Evolutionary conservation across 805 yeast genomes (phyloP).

Genomic region (Priceomyces haplophilus): DNA sequence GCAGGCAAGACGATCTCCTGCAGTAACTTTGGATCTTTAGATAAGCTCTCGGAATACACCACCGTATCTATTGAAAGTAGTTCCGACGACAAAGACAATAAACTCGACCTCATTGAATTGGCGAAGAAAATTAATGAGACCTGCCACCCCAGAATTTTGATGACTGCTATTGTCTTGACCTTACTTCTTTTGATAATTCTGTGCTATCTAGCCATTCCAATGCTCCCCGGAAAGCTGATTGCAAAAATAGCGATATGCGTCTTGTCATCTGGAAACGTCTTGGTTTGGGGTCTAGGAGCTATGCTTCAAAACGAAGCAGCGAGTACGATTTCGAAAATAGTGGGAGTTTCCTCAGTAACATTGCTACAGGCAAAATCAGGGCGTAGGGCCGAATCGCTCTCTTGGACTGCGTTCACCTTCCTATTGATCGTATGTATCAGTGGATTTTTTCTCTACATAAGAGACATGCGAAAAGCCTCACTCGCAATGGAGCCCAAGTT

Average conservation of each 20-base stretch:
- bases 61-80: constrained; percentile 32
- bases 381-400: constrained; percentile 51
- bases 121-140: constrained; percentile 45
- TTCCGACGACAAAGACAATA: constrained; percentile 16
- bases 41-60: constrained; percentile 20
- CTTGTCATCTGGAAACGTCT: constrained; percentile 33
- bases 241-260: constrained; percentile 22
- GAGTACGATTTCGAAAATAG: constrained; percentile 40
- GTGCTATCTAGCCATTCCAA: constrained; percentile 47
- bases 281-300: constrained; percentile 64
- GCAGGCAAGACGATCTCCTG: constrained; percentile 33
- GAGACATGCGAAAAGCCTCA: constrained; percentile 12
- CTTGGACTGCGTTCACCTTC: constrained; percentile 60
- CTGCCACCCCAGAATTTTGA: constrained; percentile 53
- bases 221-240: constrained; percentile 41
- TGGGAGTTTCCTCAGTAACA: constrained; percentile 50
- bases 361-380: constrained; percentile 47
- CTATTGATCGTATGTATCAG: constrained; percentile 39
- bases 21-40: constrained; percentile 26
- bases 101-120: constrained; percentile 45
- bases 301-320: constrained; percentile 63
- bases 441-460: constrained; percentile 29
- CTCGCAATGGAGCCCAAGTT: constrained; percentile 8
- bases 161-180: constrained; percentile 45
- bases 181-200: constrained; percentile 39